A percentile compares a stretch with the other conserved stretches of the same genome.
These are phyloP conservation scores for Sclerotinia borealis DNA, from an alignment of 2,329 filamentous ascomycete species.

Conservation along the genomic window DNA sequence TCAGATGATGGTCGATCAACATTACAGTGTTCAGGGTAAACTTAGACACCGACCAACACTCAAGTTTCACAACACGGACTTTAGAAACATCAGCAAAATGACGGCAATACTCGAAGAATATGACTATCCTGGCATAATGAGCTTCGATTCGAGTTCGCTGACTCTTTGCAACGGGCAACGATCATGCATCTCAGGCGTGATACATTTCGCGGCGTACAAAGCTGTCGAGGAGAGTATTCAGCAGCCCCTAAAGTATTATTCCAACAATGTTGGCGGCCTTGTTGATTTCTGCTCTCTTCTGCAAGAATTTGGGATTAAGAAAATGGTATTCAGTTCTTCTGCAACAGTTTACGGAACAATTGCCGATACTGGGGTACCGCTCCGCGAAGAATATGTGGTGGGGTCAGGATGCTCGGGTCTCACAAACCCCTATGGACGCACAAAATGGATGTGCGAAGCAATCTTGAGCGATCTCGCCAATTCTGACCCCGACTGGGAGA, in stretches of 20 bases:
- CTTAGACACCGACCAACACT: slow-evolving; percentile 21
- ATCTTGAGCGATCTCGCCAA: slow-evolving; percentile 56
- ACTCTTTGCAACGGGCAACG: slow-evolving; percentile 9
- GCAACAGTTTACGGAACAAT: slow-evolving; percentile 59
- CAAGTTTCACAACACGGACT: slow-evolving; percentile 28
- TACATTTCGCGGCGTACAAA: slow-evolving; percentile 64
- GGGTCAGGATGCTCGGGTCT: slow-evolving; percentile 49
- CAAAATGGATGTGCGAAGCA: slow-evolving; percentile 63
- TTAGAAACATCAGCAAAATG: slow-evolving; percentile 25
- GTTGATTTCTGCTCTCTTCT: slow-evolving; percentile 53
- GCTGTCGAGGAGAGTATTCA: slow-evolving; percentile 48
- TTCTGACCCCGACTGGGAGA: slow-evolving; percentile 55
- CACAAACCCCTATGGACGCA: slow-evolving; percentile 59
- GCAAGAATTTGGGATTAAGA: slow-evolving; percentile 55
- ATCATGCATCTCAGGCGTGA: slow-evolving; percentile 52
- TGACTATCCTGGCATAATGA: slow-evolving; percentile 12
- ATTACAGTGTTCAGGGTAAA: slow-evolving; percentile 19
- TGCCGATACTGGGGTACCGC: slow-evolving; percentile 43
- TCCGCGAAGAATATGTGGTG: slow-evolving; percentile 47
- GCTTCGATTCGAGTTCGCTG: slow-evolving; percentile 7
- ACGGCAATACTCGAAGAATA: slow-evolving; percentile 24
- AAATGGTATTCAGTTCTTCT: slow-evolving; percentile 62
- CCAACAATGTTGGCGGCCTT: slow-evolving; percentile 60
- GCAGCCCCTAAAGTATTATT: slow-evolving; percentile 57
- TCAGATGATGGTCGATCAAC: slow-evolving; percentile 19